Evolutionary conservation across 768 basidiomycete genomes (phyloP).

Genomic region (Calocybe cyanea): DNA sequence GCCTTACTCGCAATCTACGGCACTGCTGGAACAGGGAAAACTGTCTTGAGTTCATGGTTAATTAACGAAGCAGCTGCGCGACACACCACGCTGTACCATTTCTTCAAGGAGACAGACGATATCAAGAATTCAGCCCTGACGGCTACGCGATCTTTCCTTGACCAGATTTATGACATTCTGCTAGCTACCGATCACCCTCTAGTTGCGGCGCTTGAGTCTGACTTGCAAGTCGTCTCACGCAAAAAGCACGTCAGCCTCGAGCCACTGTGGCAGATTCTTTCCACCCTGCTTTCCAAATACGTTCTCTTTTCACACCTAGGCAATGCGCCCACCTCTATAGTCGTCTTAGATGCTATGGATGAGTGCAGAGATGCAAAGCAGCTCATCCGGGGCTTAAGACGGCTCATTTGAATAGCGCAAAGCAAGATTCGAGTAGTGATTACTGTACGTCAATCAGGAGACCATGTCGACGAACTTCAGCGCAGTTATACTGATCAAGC

Average conservation of each 20-base stretch:
- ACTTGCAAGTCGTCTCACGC: too few relatives aligned
- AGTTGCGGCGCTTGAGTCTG: neutral
- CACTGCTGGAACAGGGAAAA: constrained; percentile 4
- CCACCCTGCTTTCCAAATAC: neutral
- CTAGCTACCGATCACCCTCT: neutral
- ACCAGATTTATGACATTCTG: too few relatives aligned
- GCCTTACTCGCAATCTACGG: too few relatives aligned
- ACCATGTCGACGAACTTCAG: constrained; percentile 2
- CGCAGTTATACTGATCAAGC: too few relatives aligned
- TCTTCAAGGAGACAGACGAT: neutral
- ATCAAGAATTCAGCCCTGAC: neutral
- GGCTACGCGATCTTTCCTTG: constrained; percentile 1
- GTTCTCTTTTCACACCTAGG: neutral
- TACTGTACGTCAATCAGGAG: constrained; percentile 3
- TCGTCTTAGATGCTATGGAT: constrained; percentile 4
- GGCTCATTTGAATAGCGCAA: neutral
- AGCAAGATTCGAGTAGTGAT: neutral
- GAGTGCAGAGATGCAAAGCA: constrained; percentile 6
- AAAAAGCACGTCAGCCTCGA: neutral
- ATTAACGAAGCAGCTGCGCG: neutral
- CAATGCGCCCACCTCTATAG: neutral
- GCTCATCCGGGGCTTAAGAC: neutral
- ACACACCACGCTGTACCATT: neutral
- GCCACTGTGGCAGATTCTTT: constrained; percentile 2
- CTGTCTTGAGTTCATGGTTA: constrained; percentile 6